These are phyloP conservation scores for Leishmania braziliensis DNA, from an alignment of 208 protist genomes.

Conservation along the genomic window DNA sequence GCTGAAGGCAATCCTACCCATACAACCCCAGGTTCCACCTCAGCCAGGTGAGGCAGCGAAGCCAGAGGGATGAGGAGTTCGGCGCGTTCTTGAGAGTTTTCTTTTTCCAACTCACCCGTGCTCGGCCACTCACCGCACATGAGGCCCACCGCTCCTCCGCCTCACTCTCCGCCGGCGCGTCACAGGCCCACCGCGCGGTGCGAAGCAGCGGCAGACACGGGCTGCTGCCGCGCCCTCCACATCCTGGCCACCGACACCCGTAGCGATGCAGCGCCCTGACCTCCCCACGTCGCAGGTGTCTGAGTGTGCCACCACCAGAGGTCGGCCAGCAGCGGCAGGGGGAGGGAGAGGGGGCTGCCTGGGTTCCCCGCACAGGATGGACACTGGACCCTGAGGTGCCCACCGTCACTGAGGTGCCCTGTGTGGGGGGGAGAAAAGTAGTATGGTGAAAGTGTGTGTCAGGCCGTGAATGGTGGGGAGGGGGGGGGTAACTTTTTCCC, in stretches of 20 bases:
- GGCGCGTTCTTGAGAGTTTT: no score
- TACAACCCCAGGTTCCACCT: background rate
- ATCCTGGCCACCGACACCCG: background rate
- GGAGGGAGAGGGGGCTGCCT: background rate
- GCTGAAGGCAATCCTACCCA: no score
- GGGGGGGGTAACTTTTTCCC: no score
- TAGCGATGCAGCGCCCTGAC: background rate
- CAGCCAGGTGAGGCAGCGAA: background rate
- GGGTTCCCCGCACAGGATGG: background rate
- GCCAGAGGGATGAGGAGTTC: background rate
- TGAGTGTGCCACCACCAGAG: background rate
- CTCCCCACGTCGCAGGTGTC: background rate
- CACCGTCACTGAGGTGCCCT: background rate
- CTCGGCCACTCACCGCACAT: no score
- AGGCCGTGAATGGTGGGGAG: no score
- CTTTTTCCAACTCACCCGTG: no score
- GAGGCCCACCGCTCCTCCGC: no score
- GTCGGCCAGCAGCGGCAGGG: background rate
- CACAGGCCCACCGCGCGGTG: no score
- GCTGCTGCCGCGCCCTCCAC: background rate
- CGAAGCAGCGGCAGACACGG: no score
- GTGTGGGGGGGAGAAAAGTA: background rate
- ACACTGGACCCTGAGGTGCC: background rate
- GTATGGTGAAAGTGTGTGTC: no score
- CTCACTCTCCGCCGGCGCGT: no score